Evolutionary conservation across 2,329 filamentous ascomycete species (phyloP), one percentile per base, ranked within the genome.

Genomic region (Aspergillus pseudoglaucus): DNA sequence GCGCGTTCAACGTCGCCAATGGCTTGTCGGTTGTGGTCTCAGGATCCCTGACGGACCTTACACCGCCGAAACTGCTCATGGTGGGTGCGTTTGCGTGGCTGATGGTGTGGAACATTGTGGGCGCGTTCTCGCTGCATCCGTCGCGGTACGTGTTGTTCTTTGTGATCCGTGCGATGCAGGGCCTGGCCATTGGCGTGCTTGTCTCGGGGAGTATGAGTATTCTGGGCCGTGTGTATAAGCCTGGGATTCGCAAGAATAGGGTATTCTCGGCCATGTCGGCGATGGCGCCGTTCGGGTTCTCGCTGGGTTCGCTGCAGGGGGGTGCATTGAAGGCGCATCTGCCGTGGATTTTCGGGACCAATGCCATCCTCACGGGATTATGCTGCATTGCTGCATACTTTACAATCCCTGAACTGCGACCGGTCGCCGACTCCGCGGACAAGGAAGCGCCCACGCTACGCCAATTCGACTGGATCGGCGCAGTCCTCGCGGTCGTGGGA

Each of bases 131-230:
- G 1, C 48, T 74, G 4, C 60, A 61, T 3, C 68, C 66, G 1
- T 58, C 61, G 4, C 60, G 67, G 1, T 60, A 59, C 39, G 59
- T 63, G 12, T 56, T 68, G 1, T 66, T 70, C 52, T 69, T 69
- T 53, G 52, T 64, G 22, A 62, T 71, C 51, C 62, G 67, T 14
- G 67, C 64, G 9, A 65, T 70, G 66, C 66, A 70, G 27, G 76
- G 76, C 0, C 71, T 78, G 14, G 74, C 75, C 0, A 74, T 76
- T 4, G 72, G 75, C 0, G 67, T 78, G 10, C 47, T 73, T 30
- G 63, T 78, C 6, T 76, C 76, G 0, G 77, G 76, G 43, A 70
- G 62, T 6, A 64, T 79, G 50, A 75, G 73, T 15, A 63, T 78
- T 10, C 59, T 78, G 1, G 75, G 75, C 1, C 62, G 65, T 1